Conservation (phyloP, 2,329 filamentous ascomycete genomes). For the Orbilia ellipsospora region DNA sequence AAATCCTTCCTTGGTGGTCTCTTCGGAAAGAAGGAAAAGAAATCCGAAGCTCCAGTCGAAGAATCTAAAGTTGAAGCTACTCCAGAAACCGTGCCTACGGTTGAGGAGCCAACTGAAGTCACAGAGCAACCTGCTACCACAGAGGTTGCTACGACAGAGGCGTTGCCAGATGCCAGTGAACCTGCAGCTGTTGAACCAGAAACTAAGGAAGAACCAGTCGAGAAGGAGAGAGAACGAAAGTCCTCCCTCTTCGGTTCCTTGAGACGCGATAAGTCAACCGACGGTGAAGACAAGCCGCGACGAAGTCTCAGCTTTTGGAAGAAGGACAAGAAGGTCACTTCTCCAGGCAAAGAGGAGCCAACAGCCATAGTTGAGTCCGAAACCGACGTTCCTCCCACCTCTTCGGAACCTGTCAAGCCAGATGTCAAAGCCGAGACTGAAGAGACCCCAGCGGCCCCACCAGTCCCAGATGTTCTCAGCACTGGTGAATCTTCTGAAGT, state of each 20-base stretch:
- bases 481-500: constrained; percentile 25
- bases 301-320: constrained; percentile 47
- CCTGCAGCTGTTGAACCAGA: constrained; percentile 10
- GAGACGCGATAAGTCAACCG: constrained; percentile 39
- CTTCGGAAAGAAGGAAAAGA: constrained; percentile 44
- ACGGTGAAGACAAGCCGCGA: constrained; percentile 37
- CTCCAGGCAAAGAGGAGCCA: constrained; percentile 38
- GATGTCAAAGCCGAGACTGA: constrained; percentile 28
- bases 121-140: constrained; percentile 26
- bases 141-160: constrained; percentile 25
- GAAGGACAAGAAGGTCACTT: constrained; percentile 41
- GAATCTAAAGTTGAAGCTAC: constrained; percentile 23
- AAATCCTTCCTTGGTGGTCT: constrained; percentile 48
- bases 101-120: constrained; percentile 9
- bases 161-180: constrained; percentile 18
- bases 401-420: constrained; percentile 23
- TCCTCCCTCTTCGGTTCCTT: constrained; percentile 35
- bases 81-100: constrained; percentile 1
- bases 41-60: constrained; percentile 38
- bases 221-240: constrained; percentile 5
- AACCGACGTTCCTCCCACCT: constrained; percentile 16
- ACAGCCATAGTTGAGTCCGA: constrained; percentile 30
- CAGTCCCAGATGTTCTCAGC: constrained; percentile 33
- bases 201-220: constrained; percentile 19
- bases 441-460: constrained; percentile 26